Percentiles rank a stretch among this genome's conserved stretches.
phyloP scores from a whole-genome alignment of 495 filamentous ascomycete species.

The Aspergillus conjunctus region DNA sequence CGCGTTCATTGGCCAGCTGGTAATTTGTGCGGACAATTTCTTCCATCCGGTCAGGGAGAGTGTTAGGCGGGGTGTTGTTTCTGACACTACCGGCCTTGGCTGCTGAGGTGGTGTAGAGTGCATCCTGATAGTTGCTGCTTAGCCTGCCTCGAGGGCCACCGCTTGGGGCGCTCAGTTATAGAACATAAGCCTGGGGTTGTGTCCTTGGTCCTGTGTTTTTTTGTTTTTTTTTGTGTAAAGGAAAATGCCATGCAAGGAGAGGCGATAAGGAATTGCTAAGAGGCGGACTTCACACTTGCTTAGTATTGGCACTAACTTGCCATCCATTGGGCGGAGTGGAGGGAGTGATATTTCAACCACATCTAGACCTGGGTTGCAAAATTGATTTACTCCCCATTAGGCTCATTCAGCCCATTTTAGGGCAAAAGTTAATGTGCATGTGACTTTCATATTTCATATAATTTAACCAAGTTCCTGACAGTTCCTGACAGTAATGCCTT shows the following conservation, averaged over 20 bases:
- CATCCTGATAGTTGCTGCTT: neutral
- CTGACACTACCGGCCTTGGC: neutral
- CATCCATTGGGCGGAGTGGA: neutral
- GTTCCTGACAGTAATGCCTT: no score
- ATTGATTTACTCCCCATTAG: no score
- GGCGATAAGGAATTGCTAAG: neutral
- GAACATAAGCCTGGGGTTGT: neutral
- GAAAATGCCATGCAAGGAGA: neutral
- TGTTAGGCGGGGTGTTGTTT: slow-evolving; percentile 3
- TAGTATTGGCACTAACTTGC: neutral
- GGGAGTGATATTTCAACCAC: neutral
- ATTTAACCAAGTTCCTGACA: no score
- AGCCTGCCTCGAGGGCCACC: neutral
- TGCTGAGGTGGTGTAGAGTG: neutral
- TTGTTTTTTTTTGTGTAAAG: neutral
- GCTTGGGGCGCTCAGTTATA: neutral
- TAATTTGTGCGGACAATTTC: slow-evolving; percentile 1
- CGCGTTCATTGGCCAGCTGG: slow-evolving; percentile 1
- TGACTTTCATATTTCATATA: no score
- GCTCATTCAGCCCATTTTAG: no score
- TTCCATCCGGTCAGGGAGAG: slow-evolving; percentile 1
- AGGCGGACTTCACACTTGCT: neutral
- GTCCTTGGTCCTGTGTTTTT: neutral
- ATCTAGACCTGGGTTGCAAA: no score
- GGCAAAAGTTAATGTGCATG: no score